A percentile compares a stretch with the other conserved stretches of the same genome.
Evolutionary conservation across 129 eudicot genomes (phyloP).

Genomic region (Flaveria sonorensis): DNA sequence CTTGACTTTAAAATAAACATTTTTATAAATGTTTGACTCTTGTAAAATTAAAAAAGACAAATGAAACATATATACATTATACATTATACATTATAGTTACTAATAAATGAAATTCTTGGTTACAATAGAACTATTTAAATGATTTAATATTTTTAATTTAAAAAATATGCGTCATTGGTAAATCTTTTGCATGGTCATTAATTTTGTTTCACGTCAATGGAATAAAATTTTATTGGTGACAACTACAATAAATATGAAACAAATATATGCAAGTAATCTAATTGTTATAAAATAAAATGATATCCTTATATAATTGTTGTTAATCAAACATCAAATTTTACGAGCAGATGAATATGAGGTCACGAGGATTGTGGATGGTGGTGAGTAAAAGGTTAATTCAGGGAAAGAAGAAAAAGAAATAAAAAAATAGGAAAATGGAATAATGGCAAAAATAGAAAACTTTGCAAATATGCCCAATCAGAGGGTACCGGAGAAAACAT

Average conservation of each 20-base stretch:
- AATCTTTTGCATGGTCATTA: background rate
- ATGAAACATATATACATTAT: no score
- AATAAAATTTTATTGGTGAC: background rate
- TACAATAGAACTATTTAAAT: no score
- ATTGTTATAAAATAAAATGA: no score
- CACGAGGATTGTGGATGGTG: no score
- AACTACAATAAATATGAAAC: background rate
- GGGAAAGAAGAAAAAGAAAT: background rate
- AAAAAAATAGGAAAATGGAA: slow-evolving; percentile 28
- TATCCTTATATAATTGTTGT: no score
- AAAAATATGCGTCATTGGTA: background rate
- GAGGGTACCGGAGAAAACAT: slow-evolving; percentile 55
- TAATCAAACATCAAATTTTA: background rate
- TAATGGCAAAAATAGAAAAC: slow-evolving; percentile 51
- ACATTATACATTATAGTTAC: no score
- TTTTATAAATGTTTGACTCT: no score
- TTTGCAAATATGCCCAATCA: slow-evolving; percentile 65
- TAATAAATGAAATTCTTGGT: no score
- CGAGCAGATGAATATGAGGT: background rate
- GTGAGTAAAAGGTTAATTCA: background rate
- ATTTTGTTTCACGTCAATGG: background rate
- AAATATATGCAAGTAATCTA: background rate
- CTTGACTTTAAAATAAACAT: no score
- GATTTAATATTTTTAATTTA: background rate
- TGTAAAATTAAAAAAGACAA: no score